phyloP scores from a whole-genome alignment of 2,329 filamentous ascomycete species.

The Tolypocladium nubicola region DNA sequence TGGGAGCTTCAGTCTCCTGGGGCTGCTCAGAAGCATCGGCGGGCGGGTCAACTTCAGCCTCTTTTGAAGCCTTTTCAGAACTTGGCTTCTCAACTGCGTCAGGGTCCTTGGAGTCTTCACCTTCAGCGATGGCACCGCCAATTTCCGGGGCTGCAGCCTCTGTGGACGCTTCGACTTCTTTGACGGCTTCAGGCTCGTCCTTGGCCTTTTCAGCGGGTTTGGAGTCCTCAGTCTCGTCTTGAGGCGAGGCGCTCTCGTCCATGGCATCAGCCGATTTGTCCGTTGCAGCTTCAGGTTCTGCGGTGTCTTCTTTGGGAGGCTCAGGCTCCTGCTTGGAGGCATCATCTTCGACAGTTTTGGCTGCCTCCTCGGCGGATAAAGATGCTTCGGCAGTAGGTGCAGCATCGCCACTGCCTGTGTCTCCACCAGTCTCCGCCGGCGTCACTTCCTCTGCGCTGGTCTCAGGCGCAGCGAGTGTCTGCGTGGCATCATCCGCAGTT shows the following conservation, averaged over 20 bases:
- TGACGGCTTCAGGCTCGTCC: slow-evolving; percentile 3
- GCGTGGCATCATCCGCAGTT: background rate
- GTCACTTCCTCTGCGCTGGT: background rate
- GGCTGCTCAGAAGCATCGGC: background rate
- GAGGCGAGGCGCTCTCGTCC: background rate
- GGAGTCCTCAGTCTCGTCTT: background rate
- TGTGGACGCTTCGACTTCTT: background rate
- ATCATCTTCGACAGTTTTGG: background rate
- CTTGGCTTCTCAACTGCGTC: background rate
- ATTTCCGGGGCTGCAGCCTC: background rate
- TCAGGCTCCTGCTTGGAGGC: background rate
- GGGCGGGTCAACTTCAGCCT: background rate
- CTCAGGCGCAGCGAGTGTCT: background rate
- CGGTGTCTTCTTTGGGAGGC: background rate
- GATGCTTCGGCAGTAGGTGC: slow-evolving; percentile 11
- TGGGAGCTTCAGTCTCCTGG: background rate
- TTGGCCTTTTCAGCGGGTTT: background rate
- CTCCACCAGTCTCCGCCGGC: slow-evolving; percentile 4
- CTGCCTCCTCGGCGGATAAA: background rate
- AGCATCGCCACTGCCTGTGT: background rate
- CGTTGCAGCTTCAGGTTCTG: slow-evolving; percentile 8
- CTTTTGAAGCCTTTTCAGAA: background rate
- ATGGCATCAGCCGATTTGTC: background rate
- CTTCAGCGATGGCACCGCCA: background rate
- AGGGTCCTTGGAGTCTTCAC: background rate